Evolutionary conservation across 129 eudicot genomes (phyloP).

Genomic region (Dittrichia graveolens): DNA sequence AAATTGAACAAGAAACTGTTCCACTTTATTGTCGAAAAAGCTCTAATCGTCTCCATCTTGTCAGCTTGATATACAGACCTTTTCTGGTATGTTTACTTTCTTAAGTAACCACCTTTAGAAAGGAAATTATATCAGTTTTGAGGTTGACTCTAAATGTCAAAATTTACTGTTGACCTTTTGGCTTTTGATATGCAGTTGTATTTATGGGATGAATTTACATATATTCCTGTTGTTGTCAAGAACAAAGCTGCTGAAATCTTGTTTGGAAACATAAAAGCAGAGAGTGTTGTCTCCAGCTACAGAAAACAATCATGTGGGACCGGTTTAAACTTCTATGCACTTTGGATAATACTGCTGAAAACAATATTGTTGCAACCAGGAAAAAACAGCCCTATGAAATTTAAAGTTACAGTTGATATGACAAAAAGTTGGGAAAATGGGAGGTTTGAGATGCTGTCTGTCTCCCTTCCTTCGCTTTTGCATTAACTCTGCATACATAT

Average conservation of each 20-base stretch:
- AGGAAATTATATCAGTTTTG: neutral
- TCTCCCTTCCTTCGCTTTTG: conserved; percentile 43
- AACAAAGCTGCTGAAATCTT: conserved; percentile 80
- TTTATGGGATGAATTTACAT: conserved; percentile 66
- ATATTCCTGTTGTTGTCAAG: conserved; percentile 62
- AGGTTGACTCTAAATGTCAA: no score
- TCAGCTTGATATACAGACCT: conserved; percentile 73
- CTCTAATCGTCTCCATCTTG: conserved; percentile 60
- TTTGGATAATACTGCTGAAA: conserved; percentile 67
- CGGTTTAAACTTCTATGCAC: conserved; percentile 44
- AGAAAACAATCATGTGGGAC: conserved; percentile 30
- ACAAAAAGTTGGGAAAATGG: conserved; percentile 58
- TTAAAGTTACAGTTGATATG: conserved; percentile 57
- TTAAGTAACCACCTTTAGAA: neutral
- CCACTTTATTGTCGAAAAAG: conserved; percentile 70
- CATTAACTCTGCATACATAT: conserved; percentile 1
- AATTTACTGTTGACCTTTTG: neutral
- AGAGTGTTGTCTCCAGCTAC: conserved; percentile 57
- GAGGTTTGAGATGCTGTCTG: conserved; percentile 68
- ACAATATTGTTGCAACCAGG: conserved; percentile 51
- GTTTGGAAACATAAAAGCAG: conserved; percentile 72
- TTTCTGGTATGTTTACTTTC: conserved; percentile 62
- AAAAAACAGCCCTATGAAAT: conserved; percentile 64
- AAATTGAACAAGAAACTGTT: conserved; percentile 40
- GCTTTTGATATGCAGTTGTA: conserved; percentile 61